These are phyloP conservation scores for Cantharellus anzutake DNA, from an alignment of 768 basidiomycete genomes.

Conservation along the genomic window DNA sequence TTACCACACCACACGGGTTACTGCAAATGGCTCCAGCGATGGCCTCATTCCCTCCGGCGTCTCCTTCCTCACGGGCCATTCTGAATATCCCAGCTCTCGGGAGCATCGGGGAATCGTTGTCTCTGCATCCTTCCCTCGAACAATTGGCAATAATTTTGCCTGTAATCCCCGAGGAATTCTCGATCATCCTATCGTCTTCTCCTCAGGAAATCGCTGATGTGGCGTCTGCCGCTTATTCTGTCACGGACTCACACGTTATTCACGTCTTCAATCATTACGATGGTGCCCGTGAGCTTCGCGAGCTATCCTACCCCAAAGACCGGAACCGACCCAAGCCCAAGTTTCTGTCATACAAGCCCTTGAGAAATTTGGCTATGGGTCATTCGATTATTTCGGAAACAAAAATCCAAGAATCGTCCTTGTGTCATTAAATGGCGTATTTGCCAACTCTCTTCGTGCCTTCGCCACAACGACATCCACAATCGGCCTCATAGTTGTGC, in stretches of 20 bases:
- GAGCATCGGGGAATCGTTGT: slow-evolving; percentile 40
- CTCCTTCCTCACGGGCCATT: slow-evolving; percentile 45
- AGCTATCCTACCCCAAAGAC: slow-evolving; percentile 23
- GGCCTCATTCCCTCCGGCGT: slow-evolving; percentile 44
- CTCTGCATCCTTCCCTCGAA: slow-evolving; percentile 61
- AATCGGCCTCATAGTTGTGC: slow-evolving; percentile 50
- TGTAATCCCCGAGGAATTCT: slow-evolving; percentile 44
- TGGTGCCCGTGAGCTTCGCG: slow-evolving; percentile 59
- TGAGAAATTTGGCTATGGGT: slow-evolving; percentile 39
- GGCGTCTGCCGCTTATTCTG: slow-evolving; percentile 52
- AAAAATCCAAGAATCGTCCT: slow-evolving; percentile 40
- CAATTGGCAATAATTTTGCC: slow-evolving; percentile 34
- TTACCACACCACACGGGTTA: slow-evolving; percentile 69
- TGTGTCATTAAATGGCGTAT: slow-evolving; percentile 55
- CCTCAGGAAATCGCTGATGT: slow-evolving; percentile 70
- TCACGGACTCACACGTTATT: slow-evolving; percentile 48
- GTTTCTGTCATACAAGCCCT: slow-evolving; percentile 30
- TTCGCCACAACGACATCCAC: slow-evolving; percentile 26
- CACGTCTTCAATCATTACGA: slow-evolving; percentile 85
- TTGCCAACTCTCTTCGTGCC: slow-evolving; percentile 44
- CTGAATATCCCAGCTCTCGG: slow-evolving; percentile 69
- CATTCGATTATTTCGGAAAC: slow-evolving; percentile 62
- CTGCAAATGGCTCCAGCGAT: slow-evolving; percentile 69
- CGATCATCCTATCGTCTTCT: slow-evolving; percentile 65
- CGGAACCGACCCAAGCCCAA: slow-evolving; percentile 3